Evolutionary conservation across 2,329 filamentous ascomycete genomes (phyloP).

Genomic region (Neophaeococcomyces aloes): DNA sequence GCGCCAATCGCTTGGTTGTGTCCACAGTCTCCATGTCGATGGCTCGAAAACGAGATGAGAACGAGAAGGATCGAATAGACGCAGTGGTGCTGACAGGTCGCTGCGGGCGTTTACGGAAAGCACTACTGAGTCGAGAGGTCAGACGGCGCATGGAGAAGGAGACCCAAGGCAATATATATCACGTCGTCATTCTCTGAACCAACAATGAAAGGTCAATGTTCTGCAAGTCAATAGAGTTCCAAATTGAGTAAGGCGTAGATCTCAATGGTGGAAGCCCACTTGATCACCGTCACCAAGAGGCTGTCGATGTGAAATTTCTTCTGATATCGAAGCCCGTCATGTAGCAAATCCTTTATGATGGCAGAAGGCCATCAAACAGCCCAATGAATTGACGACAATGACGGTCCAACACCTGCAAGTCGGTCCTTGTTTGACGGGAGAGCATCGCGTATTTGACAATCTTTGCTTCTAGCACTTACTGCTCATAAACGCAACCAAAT

Average conservation of each 20-base stretch:
- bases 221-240: slow-evolving; percentile 4
- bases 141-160: slow-evolving; percentile 11
- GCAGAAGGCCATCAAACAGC: no score
- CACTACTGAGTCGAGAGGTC: slow-evolving; percentile 14
- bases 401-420: no score
- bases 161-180: background rate
- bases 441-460: no score
- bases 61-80: slow-evolving; percentile 30
- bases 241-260: background rate
- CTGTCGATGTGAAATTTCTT: no score
- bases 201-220: background rate
- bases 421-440: no score
- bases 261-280: background rate
- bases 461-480: no score
- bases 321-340: no score
- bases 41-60: slow-evolving; percentile 27
- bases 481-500: no score
- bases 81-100: slow-evolving; percentile 5
- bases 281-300: no score
- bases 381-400: no score
- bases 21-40: slow-evolving; percentile 66
- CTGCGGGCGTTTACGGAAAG: background rate
- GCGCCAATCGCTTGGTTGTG: slow-evolving; percentile 63
- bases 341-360: no score
- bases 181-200: background rate